phyloP scores from a whole-genome alignment of 2,329 filamentous ascomycete species.

The Hypoxylon sp. region DNA sequence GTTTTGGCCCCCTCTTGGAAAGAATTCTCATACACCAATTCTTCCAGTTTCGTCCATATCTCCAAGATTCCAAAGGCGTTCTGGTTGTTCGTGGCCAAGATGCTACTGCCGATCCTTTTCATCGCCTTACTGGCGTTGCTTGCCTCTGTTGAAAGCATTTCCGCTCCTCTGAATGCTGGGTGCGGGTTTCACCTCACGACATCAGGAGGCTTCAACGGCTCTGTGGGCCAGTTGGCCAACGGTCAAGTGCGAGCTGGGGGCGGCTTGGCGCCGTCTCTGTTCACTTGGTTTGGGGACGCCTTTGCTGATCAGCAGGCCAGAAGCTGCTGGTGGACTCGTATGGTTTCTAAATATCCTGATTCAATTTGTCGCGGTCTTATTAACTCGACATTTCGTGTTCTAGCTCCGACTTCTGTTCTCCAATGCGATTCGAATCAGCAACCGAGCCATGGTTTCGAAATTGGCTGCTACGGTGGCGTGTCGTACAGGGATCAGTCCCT shows the following conservation, averaged over 20 bases:
- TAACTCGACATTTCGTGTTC: conserved; percentile 29
- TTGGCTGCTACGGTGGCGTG: conserved; percentile 67
- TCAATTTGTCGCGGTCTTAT: conserved; percentile 19
- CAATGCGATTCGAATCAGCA: conserved; percentile 71
- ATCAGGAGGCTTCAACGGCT: conserved; percentile 64
- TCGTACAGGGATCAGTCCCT: conserved; percentile 64
- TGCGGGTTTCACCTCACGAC: conserved; percentile 69
- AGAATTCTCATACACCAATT: background rate
- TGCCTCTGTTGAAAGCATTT: conserved; percentile 51
- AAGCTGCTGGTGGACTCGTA: conserved; percentile 75
- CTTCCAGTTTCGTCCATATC: conserved; percentile 13
- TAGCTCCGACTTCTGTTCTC: conserved; percentile 70
- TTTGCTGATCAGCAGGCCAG: conserved; percentile 70
- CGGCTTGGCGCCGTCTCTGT: conserved; percentile 62
- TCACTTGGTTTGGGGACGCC: conserved; percentile 68
- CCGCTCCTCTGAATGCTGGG: conserved; percentile 59
- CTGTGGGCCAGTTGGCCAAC: conserved; percentile 71
- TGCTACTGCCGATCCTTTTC: conserved; percentile 45
- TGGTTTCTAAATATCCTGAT: background rate
- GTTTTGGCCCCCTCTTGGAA: conserved; percentile 29
- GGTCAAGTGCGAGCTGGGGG: conserved; percentile 74
- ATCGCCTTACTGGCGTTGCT: conserved; percentile 43
- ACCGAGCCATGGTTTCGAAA: conserved; percentile 68
- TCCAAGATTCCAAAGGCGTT: conserved; percentile 13
- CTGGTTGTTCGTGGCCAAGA: conserved; percentile 40